Evolutionary conservation across 257 asterid genomes (phyloP), one percentile per base, ranked within the genome.

Genomic region (Forsythia viridissima): DNA sequence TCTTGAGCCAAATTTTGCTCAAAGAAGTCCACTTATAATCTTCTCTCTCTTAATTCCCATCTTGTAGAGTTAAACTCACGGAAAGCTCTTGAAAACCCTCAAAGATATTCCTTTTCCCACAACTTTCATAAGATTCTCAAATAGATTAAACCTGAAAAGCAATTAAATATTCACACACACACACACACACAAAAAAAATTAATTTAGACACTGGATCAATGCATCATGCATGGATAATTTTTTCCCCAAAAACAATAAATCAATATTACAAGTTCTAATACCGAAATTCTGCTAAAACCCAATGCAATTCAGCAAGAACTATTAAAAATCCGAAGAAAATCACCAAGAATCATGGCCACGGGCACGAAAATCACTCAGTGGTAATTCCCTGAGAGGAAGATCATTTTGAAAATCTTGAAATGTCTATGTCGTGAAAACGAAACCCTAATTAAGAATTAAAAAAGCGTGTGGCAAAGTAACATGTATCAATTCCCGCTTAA

Each of bases 361-460:
- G 69, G 16, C 69, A 61, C 8, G 16, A 61, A 61, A 24, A 20
- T 61, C 38, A 61, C 11, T 61, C 38, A 3, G 3, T 9, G 15
- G 69, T 61, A 24, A 7, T 61, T 24, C 13, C 69, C 16, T 8
- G 5, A 8, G 36, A 61, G 69, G 37, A 61, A 61, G 37, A 61
- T 61, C 38, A 61, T 24, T 61, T 61, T 21, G 6, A 6, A 24
- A 21, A 20, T 61, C 38, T 61, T 3, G 12, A 57, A 57, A 57
- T 57, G 66, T 57, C n/a, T 21, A 20, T 9, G 21, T 38, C 3
- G 69, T 4, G 69, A 24, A 61, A 61, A 61, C 69, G n/a, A 61
- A 61, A 61, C 69, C 69, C 69, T 61, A 61, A 61, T 61, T 61
- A 61, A 61, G 69, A 21, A 61, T 61, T 61, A 8, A 61, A 61